Base-by-base conservation (phyloP, 805 yeast genomes). In the Wickerhamomyces rabaulensis region DNA sequence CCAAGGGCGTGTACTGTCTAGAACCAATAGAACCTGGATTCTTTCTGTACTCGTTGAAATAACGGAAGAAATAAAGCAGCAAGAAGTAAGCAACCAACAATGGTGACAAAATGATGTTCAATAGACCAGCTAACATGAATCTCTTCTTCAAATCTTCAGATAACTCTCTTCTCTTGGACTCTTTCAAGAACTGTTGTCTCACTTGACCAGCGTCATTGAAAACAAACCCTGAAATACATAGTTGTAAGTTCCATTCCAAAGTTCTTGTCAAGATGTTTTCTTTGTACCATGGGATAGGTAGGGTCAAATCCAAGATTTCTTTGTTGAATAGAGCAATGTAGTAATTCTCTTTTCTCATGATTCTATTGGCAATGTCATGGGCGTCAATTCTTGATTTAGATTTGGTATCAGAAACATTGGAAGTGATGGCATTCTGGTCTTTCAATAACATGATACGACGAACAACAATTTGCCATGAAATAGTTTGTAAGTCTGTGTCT, bases 301-400 rank as follows among this genome's bases (percentile, higher is more conserved):
- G 61, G 0, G 85, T 73, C 21, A 87, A 67, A 57, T 86, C 85
- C 39, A 92, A 66, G 1, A 92, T 69, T 48, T 86, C 80, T 54
- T 82, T 87, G 65, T 89, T 91, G 57, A 87, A 82, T 54, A 94
- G 66, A 1, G 97, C 97, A 60, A 94, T 89, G 74, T 90, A 75
- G 63, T 91, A 94, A 61, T 94, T 94, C 50, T 94, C 99, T 54
- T 83, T 87, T 50, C 99, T 73, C 99, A 94, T 91, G 47, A 94
- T 86, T 48, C 99, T 73, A 61, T 94, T 95, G 13, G 97, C 98
- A 43, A 94, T 87, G 57, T 85, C 94, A 63, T 91, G 97, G 4
- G 98, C 96, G 58, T 87, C 92, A 44, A 94, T 73, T 52, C 91
- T 73, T 43, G 80, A 78, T 57, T 85, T 86, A 1, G 90, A 80